Percentiles rank a stretch among this genome's conserved stretches.
Evolutionary conservation across 306 rosid species (phyloP).

Genomic region (Cucumis melo): DNA sequence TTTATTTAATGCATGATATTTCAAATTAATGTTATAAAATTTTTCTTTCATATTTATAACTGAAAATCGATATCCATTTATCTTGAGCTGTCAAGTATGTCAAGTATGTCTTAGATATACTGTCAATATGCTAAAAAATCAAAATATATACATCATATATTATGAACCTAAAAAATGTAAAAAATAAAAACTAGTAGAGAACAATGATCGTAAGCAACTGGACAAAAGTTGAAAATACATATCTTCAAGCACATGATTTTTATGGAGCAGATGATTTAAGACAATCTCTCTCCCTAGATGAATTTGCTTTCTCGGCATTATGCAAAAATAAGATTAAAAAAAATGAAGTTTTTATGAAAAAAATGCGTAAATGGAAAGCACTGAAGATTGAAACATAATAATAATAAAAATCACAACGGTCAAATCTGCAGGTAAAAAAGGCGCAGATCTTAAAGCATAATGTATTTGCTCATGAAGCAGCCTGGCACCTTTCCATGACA

Average conservation of each 20-base stretch:
- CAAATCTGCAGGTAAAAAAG: constrained; percentile 36
- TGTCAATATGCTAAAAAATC: too few relatives aligned
- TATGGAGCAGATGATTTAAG: not conserved
- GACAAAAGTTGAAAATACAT: not conserved
- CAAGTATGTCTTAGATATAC: too few relatives aligned
- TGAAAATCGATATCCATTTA: too few relatives aligned
- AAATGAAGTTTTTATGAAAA: not conserved
- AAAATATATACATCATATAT: too few relatives aligned
- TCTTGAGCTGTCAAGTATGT: too few relatives aligned
- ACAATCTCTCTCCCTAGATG: not conserved
- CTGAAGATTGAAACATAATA: constrained; percentile 24
- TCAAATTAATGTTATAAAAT: too few relatives aligned
- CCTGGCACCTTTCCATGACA: constrained; percentile 30
- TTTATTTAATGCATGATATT: too few relatives aligned
- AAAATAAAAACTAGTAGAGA: not conserved
- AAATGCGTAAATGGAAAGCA: constrained; percentile 65
- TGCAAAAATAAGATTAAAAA: constrained; percentile 9
- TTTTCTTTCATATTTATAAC: too few relatives aligned
- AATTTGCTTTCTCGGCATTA: constrained; percentile 60
- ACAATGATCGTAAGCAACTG: not conserved
- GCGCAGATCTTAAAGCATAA: constrained; percentile 17
- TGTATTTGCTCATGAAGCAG: constrained; percentile 13
- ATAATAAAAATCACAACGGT: constrained; percentile 22
- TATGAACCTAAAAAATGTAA: too few relatives aligned
- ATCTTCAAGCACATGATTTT: not conserved